Evolutionary conservation across 306 rosid genomes (phyloP).

Genomic region (Quercus engelmannii): DNA sequence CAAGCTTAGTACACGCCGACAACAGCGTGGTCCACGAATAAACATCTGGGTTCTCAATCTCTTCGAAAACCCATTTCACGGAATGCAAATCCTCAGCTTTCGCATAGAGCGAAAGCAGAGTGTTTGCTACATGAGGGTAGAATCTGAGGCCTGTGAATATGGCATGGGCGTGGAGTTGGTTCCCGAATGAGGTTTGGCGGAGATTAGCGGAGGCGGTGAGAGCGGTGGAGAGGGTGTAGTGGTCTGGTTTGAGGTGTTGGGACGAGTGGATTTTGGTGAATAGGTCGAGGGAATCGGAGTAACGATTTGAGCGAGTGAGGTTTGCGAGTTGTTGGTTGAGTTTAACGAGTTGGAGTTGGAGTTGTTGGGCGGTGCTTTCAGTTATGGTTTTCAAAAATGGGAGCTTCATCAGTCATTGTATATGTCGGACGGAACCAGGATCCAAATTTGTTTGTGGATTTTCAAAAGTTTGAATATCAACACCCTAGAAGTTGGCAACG

Average conservation of each 20-base stretch:
- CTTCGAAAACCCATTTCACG: slow-evolving; percentile 32
- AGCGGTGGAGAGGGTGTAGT: slow-evolving; percentile 61
- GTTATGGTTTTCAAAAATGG: not conserved
- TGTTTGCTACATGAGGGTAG: slow-evolving; percentile 58
- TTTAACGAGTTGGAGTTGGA: slow-evolving; percentile 19
- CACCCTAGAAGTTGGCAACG: too few species aligned
- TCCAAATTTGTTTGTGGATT: too few species aligned
- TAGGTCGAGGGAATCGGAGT: slow-evolving; percentile 40
- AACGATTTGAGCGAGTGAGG: slow-evolving; percentile 40
- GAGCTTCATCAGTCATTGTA: slow-evolving; percentile 20
- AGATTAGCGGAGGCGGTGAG: slow-evolving; percentile 47
- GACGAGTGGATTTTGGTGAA: slow-evolving; percentile 53
- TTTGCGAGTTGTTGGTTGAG: slow-evolving; percentile 45
- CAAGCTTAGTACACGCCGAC: slow-evolving; percentile 50
- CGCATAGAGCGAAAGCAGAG: slow-evolving; percentile 60
- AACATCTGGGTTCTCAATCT: slow-evolving; percentile 44
- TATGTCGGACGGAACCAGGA: too few species aligned
- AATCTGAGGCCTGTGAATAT: slow-evolving; percentile 41
- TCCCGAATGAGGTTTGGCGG: slow-evolving; percentile 32
- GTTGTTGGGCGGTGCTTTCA: slow-evolving; percentile 9
- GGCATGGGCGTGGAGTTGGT: slow-evolving; percentile 56
- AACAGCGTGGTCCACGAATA: slow-evolving; percentile 76
- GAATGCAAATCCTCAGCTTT: slow-evolving; percentile 42
- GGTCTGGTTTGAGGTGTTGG: slow-evolving; percentile 43
- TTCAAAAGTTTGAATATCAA: too few species aligned